Conservation (phyloP, 139 green algal genomes). For the Yamagishiella unicocca region DNA sequence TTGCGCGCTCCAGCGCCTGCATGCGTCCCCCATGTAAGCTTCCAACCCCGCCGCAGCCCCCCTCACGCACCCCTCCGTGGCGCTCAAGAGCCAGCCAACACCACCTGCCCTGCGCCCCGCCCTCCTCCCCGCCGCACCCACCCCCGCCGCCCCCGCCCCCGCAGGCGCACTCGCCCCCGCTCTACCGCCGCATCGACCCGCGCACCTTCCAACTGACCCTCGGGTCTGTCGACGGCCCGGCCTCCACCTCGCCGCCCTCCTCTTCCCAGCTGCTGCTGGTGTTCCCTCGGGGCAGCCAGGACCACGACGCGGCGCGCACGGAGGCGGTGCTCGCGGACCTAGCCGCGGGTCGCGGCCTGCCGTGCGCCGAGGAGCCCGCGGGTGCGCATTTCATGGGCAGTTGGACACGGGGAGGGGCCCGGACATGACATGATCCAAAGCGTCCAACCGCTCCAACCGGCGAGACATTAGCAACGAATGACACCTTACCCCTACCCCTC, state of each 20-base stretch:
- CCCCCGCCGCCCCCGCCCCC: neutral
- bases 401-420: neutral
- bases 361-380: neutral
- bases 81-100: too few relatives aligned
- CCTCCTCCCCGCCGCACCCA: too few relatives aligned
- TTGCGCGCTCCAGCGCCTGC: too few relatives aligned
- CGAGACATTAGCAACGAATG: neutral
- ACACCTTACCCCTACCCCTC: neutral
- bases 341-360: neutral
- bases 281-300: neutral
- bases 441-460: neutral
- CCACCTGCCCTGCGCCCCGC: too few relatives aligned
- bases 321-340: constrained; percentile 18
- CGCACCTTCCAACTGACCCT: neutral
- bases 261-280: neutral
- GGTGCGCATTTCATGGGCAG: neutral
- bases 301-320: neutral
- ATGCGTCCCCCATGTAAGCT: neutral
- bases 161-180: neutral
- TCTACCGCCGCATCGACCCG: constrained; percentile 1
- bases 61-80: too few relatives aligned
- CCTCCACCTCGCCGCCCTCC: neutral
- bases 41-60: too few relatives aligned
- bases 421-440: neutral
- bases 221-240: neutral